phyloP scores from a whole-genome alignment of 805 yeast species.

The Wickerhamiella dianesei region DNA sequence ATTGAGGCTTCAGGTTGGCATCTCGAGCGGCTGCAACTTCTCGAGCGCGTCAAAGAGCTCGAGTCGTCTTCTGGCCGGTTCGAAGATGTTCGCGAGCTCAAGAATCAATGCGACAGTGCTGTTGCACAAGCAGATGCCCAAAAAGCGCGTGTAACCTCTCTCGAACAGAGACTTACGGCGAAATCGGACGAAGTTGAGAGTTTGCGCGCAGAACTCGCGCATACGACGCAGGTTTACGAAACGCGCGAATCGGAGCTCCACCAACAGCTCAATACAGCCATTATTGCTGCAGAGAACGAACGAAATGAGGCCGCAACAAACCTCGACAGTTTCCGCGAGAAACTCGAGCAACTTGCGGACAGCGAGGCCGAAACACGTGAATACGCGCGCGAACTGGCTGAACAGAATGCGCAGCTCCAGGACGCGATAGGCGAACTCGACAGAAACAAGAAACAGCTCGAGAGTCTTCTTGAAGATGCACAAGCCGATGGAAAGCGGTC shows the following conservation, averaged over 20 bases:
- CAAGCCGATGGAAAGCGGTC: too few species aligned
- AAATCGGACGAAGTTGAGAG: background rate
- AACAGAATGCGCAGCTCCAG: too few species aligned
- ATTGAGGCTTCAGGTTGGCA: background rate
- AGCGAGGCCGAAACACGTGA: too few species aligned
- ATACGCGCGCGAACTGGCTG: too few species aligned
- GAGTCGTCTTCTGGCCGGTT: background rate
- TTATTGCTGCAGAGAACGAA: background rate
- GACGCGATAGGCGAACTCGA: too few species aligned
- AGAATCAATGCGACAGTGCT: background rate
- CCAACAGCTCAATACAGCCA: background rate
- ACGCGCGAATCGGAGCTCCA: background rate
- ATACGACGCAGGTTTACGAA: background rate
- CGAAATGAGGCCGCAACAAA: background rate
- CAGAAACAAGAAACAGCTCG: too few species aligned
- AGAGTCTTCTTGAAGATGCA: too few species aligned
- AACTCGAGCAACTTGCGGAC: too few species aligned
- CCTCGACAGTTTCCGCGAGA: background rate
- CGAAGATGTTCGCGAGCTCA: background rate
- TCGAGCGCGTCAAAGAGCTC: background rate
- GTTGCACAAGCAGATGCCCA: background rate
- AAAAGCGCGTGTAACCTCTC: background rate
- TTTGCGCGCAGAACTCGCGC: background rate
- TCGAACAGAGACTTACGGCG: background rate
- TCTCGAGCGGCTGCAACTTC: constrained; percentile 1